phyloP scores from a whole-genome alignment of 2,329 filamentous ascomycete species.

The Aspergillus candidus region DNA sequence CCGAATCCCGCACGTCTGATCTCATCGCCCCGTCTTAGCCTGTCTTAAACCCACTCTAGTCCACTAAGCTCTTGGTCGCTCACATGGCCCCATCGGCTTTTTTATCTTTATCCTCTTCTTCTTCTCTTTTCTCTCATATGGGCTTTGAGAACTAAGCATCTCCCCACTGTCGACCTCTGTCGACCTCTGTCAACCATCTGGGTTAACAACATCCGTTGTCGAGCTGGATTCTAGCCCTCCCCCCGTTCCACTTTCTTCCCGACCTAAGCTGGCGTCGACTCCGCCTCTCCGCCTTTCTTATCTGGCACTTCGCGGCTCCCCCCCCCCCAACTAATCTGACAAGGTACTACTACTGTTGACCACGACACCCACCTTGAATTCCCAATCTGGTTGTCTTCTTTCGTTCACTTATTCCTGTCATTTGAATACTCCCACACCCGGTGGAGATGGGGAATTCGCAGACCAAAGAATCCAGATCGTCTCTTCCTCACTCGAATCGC shows the following conservation, averaged over 20 bases:
- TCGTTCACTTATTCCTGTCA: slow-evolving; percentile 1
- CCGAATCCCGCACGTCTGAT: slow-evolving; percentile 17
- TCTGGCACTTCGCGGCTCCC: slow-evolving; percentile 13
- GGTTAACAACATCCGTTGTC: too few species aligned
- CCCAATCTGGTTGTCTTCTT: not conserved
- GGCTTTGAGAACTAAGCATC: not conserved
- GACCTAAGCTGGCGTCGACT: slow-evolving; percentile 8
- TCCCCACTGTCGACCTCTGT: not conserved
- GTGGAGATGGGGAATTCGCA: slow-evolving; percentile 42
- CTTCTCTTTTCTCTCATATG: not conserved
- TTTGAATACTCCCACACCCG: slow-evolving; percentile 5
- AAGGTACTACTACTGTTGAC: not conserved
- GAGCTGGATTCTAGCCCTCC: not conserved
- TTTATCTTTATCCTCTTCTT: slow-evolving; percentile 11
- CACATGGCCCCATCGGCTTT: slow-evolving; percentile 25
- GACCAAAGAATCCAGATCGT: slow-evolving; percentile 41
- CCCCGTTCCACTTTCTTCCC: slow-evolving; percentile 8
- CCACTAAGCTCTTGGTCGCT: slow-evolving; percentile 14
- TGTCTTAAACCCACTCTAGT: not conserved
- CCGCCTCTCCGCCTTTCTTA: slow-evolving; percentile 12
- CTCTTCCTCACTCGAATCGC: slow-evolving; percentile 21
- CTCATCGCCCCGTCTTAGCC: slow-evolving; percentile 19
- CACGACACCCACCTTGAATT: not conserved
- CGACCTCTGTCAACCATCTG: not conserved
- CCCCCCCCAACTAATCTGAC: slow-evolving; percentile 5